Conservation (phyloP, 345 rosid species). For the Ailanthus altissimus region DNA sequence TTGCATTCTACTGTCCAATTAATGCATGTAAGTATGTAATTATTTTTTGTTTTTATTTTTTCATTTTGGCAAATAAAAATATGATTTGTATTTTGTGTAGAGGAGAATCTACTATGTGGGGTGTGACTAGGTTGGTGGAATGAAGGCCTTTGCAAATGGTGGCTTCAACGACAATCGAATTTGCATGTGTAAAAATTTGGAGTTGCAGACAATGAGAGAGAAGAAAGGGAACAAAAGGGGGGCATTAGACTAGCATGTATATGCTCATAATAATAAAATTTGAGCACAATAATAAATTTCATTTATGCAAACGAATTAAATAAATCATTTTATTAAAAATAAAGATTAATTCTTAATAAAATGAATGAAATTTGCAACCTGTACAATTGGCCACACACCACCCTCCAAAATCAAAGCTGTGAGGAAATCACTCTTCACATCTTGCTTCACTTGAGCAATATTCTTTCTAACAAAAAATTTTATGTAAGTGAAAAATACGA, state of each 20-base stretch:
- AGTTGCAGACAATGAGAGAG: no score
- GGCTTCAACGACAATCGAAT: constrained; percentile 69
- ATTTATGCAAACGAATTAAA: no score
- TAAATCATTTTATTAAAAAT: no score
- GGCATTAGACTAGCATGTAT: no score
- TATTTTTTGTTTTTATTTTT: neutral
- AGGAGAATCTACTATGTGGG: constrained; percentile 67
- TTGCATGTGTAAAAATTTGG: no score
- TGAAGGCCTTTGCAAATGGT: constrained; percentile 98
- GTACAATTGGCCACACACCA: constrained; percentile 82
- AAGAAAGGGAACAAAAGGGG: no score
- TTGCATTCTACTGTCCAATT: neutral
- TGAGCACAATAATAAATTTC: no score
- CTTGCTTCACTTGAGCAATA: constrained; percentile 70
- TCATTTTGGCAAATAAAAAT: neutral
- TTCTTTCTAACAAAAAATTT: constrained; percentile 75
- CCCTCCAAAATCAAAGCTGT: constrained; percentile 88
- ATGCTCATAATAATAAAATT: no score
- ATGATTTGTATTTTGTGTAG: constrained; percentile 28
- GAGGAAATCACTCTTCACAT: constrained; percentile 89
- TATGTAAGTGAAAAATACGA: constrained; percentile 86
- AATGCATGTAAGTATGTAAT: neutral
- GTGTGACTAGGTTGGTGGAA: constrained; percentile 65
- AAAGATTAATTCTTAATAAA: no score
- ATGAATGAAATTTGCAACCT: constrained; percentile 84